Percentiles rank a stretch among this genome's conserved stretches.
Evolutionary conservation across 2,329 filamentous ascomycete species (phyloP).

Genomic region (Clonostachys byssicola): DNA sequence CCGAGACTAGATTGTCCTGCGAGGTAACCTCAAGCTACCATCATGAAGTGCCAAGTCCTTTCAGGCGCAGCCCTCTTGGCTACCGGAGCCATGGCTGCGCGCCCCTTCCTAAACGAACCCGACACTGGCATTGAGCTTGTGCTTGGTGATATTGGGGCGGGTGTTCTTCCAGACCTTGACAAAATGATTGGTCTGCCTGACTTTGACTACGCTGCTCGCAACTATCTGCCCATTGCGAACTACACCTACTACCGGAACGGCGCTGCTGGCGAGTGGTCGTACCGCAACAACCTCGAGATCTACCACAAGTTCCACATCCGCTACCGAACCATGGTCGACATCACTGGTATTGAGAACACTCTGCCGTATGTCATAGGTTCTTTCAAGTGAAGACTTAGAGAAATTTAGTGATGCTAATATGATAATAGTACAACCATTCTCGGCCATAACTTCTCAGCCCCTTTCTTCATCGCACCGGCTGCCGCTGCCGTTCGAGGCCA

Average conservation of each 20-base stretch:
- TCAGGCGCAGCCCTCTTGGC: constrained; percentile 15
- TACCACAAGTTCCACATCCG: constrained; percentile 42
- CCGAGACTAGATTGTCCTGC: no score
- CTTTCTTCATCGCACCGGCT: constrained; percentile 50
- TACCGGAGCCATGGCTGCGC: constrained; percentile 30
- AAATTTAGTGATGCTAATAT: no score
- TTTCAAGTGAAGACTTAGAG: no score
- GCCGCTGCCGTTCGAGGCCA: constrained; percentile 39
- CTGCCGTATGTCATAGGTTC: constrained; percentile 10
- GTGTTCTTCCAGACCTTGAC: constrained; percentile 33
- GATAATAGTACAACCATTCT: constrained; percentile 37
- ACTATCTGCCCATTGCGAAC: constrained; percentile 36
- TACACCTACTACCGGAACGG: constrained; percentile 56
- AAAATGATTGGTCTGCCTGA: constrained; percentile 44
- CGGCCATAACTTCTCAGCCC: constrained; percentile 46
- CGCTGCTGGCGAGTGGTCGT: constrained; percentile 50
- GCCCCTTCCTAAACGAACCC: constrained; percentile 37
- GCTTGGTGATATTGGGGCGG: constrained; percentile 23
- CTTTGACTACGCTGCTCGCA: constrained; percentile 48
- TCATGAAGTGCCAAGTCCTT: constrained; percentile 7
- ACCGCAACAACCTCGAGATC: constrained; percentile 53
- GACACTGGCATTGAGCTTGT: constrained; percentile 34
- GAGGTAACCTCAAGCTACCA: background rate
- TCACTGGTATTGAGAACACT: constrained; percentile 35
- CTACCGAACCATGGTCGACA: constrained; percentile 44